These are phyloP conservation scores for Paraglomus brasilianum DNA, from an alignment of 192 early-diverging fungal genomes.

Conservation along the genomic window DNA sequence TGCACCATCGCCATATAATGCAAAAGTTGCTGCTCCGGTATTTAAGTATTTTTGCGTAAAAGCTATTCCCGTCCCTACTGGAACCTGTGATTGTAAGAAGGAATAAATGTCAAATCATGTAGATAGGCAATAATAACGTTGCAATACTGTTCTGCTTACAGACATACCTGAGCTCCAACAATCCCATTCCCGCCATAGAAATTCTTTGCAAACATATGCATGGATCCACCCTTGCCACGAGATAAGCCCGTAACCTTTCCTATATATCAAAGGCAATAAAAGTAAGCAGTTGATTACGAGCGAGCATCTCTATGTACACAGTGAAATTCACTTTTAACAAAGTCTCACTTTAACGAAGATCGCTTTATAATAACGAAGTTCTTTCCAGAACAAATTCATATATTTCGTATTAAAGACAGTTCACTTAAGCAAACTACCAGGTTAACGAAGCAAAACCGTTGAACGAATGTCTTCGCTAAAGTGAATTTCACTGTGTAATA, in stretches of 20 bases:
- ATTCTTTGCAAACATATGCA: conserved; percentile 97
- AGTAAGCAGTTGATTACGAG: no score
- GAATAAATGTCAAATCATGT: conserved; percentile 12
- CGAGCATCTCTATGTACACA: no score
- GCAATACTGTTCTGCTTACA: conserved; percentile 36
- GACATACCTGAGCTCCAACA: conserved; percentile 87
- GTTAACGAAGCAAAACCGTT: no score
- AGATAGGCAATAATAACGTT: conserved; percentile 43
- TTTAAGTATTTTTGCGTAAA: conserved; percentile 91
- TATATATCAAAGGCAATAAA: no score
- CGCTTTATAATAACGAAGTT: no score
- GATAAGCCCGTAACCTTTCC: conserved; percentile 90
- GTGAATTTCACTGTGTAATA: no score
- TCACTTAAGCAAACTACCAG: no score
- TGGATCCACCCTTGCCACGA: conserved; percentile 97
- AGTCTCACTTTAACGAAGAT: no score
- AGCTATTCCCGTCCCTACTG: conserved; percentile 80
- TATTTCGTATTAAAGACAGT: no score
- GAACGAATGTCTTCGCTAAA: no score
- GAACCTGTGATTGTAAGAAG: conserved; percentile 43
- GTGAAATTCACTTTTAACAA: no score
- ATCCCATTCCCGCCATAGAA: conserved; percentile 99
- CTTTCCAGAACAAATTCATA: no score
- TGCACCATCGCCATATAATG: conserved; percentile 97
- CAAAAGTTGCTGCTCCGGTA: conserved; percentile 77